These are phyloP conservation scores for Ophiocytium majus DNA, from an alignment of 352 stramenopile genomes.

Conservation along the genomic window DNA sequence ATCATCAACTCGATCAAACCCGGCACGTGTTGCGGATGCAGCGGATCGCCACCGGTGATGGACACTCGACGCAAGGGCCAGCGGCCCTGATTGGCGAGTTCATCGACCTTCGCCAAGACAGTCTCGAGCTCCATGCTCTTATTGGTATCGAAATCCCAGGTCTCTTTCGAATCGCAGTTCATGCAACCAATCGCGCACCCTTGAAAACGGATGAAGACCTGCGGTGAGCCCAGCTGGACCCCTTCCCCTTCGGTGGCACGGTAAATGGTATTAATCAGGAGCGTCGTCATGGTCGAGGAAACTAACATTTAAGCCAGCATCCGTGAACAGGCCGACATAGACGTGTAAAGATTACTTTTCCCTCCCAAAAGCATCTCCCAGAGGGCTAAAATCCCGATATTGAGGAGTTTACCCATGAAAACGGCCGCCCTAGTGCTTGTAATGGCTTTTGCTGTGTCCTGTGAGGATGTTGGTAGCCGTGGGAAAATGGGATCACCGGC, in stretches of 20 bases:
- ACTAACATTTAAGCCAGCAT: too few relatives aligned
- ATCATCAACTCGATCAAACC: neutral
- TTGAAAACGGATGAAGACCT: neutral
- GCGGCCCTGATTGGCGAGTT: neutral
- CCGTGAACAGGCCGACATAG: too few relatives aligned
- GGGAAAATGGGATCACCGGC: too few relatives aligned
- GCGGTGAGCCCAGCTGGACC: neutral
- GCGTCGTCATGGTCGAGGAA: neutral
- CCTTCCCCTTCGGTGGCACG: constrained; percentile 2
- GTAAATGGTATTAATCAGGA: constrained; percentile 13
- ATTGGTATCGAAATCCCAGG: neutral
- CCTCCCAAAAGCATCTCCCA: too few relatives aligned
- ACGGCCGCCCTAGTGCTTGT: too few relatives aligned
- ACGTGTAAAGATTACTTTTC: too few relatives aligned
- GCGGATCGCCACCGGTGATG: constrained; percentile 4
- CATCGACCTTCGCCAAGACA: neutral
- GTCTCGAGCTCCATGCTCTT: neutral
- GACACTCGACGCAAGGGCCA: neutral
- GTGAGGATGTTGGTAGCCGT: too few relatives aligned
- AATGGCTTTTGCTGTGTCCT: too few relatives aligned
- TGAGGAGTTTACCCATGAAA: too few relatives aligned
- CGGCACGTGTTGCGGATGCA: neutral
- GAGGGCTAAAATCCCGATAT: too few relatives aligned
- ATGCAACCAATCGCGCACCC: neutral
- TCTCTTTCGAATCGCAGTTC: constrained; percentile 14